A percentile compares a stretch with the other conserved stretches of the same genome.
These are phyloP conservation scores for Mycena albidolilacea DNA, from an alignment of 768 basidiomycete species.

Conservation along the genomic window DNA sequence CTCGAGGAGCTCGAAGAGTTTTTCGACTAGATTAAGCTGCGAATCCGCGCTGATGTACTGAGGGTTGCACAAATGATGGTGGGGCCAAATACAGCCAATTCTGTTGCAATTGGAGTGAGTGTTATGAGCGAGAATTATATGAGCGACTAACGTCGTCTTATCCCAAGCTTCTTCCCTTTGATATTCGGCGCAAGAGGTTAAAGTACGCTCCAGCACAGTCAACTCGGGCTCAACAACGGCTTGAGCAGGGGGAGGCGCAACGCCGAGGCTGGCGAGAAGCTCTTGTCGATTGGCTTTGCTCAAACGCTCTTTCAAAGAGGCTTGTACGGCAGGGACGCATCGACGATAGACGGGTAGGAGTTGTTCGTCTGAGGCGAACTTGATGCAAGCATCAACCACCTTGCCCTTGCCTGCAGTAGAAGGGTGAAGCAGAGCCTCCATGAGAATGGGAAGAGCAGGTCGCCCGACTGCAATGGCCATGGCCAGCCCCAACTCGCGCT, in stretches of 20 bases:
- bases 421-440: constrained; percentile 39
- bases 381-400: constrained; percentile 34
- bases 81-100: constrained; percentile 33
- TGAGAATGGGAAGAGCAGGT: constrained; percentile 37
- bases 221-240: constrained; percentile 28
- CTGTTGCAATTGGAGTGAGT: constrained; percentile 23
- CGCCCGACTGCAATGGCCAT: constrained; percentile 37
- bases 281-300: constrained; percentile 25
- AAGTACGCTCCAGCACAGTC: constrained; percentile 33
- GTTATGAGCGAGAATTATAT: constrained; percentile 19
- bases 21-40: constrained; percentile 36
- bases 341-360: constrained; percentile 35
- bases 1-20: constrained; percentile 37
- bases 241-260: constrained; percentile 10
- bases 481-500: constrained; percentile 38
- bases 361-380: constrained; percentile 34
- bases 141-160: constrained; percentile 32
- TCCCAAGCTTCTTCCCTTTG: constrained; percentile 37
- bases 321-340: constrained; percentile 39
- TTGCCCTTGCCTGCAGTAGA: constrained; percentile 36
- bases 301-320: constrained; percentile 27
- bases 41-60: constrained; percentile 34
- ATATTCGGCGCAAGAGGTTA: constrained; percentile 26
- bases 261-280: constrained; percentile 26
- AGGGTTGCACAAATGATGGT: constrained; percentile 34